These are phyloP conservation scores for Aureobasidium melanogenum DNA, from an alignment of 2,329 filamentous ascomycete genomes.

Conservation along the genomic window DNA sequence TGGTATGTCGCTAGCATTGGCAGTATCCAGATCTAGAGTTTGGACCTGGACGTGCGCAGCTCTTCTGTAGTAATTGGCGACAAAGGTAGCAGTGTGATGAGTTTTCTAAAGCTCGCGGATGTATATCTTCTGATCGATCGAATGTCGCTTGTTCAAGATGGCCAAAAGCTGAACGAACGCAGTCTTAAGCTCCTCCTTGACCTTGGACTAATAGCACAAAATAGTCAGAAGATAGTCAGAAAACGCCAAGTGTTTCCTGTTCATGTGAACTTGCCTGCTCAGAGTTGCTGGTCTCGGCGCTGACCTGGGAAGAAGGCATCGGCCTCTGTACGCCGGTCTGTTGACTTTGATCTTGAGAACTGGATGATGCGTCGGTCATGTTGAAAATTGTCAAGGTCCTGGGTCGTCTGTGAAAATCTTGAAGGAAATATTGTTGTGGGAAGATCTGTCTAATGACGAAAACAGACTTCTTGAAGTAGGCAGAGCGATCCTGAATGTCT, in stretches of 20 bases:
- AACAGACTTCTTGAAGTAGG: no score
- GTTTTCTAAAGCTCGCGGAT: neutral
- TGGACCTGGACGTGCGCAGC: no score
- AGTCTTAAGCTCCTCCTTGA: neutral
- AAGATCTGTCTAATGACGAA: no score
- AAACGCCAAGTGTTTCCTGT: no score
- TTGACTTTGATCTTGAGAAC: neutral
- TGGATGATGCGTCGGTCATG: neutral
- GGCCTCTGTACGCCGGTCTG: neutral
- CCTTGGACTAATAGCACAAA: neutral
- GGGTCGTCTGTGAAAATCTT: no score
- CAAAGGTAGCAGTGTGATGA: neutral
- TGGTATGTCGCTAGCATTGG: neutral
- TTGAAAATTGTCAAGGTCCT: neutral
- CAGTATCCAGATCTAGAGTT: neutral
- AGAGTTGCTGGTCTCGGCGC: neutral
- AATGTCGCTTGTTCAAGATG: neutral
- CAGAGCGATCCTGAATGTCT: no score
- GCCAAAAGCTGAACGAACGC: neutral
- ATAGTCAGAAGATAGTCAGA: neutral
- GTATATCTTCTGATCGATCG: neutral
- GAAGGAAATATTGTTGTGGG: no score
- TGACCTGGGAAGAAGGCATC: neutral
- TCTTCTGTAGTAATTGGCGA: neutral
- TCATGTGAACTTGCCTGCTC: neutral